phyloP scores from a whole-genome alignment of 768 basidiomycete genomes.

The Leucocoprinus sp. region DNA sequence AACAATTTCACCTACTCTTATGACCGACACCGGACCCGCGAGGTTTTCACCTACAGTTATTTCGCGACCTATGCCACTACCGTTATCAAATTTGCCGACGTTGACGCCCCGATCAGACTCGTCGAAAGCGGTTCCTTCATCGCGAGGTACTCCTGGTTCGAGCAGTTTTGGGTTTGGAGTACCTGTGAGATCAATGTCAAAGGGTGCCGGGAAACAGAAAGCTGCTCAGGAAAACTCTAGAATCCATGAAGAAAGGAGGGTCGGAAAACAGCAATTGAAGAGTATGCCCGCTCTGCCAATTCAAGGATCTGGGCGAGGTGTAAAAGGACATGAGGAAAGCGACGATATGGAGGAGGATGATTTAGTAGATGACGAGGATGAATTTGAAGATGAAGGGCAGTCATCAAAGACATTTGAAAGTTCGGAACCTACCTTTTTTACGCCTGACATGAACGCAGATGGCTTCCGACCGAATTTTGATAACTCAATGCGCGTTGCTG shows the following conservation, averaged over 20 bases:
- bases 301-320: constrained; percentile 22
- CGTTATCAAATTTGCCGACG: constrained; percentile 42
- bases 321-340: constrained; percentile 25
- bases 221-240: neutral
- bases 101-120: constrained; percentile 22
- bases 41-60: constrained; percentile 25
- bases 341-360: constrained; percentile 26
- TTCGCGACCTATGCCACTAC: constrained; percentile 22
- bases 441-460: neutral
- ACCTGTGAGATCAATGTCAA: neutral
- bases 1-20: constrained; percentile 13
- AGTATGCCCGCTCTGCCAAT: constrained; percentile 42
- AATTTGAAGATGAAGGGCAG: constrained; percentile 29
- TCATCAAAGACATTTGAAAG: constrained; percentile 6
- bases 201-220: neutral
- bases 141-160: constrained; percentile 1
- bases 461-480: constrained; percentile 15
- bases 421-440: neutral
- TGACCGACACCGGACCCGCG: constrained; percentile 13
- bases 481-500: constrained; percentile 15
- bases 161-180: neutral
- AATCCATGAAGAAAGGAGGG: constrained; percentile 17
- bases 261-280: constrained; percentile 32
- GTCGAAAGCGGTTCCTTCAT: constrained; percentile 17
- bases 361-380: constrained; percentile 26